A percentile compares a stretch with the other conserved stretches of the same genome.
phyloP scores from a whole-genome alignment of 2,329 filamentous ascomycete species.

The Trematosphaeria pertusa region DNA sequence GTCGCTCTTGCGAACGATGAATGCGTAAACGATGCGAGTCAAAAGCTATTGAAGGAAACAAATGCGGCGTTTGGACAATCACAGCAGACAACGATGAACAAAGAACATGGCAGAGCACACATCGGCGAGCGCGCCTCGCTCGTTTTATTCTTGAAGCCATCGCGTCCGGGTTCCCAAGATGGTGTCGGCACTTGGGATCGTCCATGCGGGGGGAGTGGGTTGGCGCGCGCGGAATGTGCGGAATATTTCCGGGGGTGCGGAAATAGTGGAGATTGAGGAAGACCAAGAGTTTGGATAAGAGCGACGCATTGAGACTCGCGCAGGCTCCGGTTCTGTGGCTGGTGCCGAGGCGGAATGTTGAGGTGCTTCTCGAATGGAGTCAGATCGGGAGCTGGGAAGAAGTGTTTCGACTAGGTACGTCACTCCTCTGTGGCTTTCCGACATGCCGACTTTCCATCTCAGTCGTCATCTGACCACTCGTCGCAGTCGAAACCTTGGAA shows the following conservation, averaged over 20 bases:
- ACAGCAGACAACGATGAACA: neutral
- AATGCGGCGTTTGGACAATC: neutral
- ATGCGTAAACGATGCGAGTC: neutral
- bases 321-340: too few relatives aligned
- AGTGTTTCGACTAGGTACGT: too few relatives aligned
- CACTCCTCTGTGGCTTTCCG: neutral
- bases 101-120: neutral
- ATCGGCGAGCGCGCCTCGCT: too few relatives aligned
- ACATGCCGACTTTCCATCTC: too few relatives aligned
- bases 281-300: too few relatives aligned
- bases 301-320: too few relatives aligned
- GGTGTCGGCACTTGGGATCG: constrained; percentile 3
- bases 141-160: neutral
- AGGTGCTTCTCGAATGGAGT: too few relatives aligned
- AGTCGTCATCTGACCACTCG: too few relatives aligned
- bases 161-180: neutral
- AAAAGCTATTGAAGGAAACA: neutral
- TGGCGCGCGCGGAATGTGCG: constrained; percentile 10
- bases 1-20: neutral
- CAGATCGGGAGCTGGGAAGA: too few relatives aligned
- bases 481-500: too few relatives aligned
- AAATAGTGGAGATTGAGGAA: neutral
- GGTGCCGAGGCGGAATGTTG: too few relatives aligned
- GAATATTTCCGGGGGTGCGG: constrained; percentile 13
- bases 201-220: constrained; percentile 9